Evolutionary conservation across 371 early-diverging fungal genomes (phyloP).

Genomic region (Apophysomyces elegans): DNA sequence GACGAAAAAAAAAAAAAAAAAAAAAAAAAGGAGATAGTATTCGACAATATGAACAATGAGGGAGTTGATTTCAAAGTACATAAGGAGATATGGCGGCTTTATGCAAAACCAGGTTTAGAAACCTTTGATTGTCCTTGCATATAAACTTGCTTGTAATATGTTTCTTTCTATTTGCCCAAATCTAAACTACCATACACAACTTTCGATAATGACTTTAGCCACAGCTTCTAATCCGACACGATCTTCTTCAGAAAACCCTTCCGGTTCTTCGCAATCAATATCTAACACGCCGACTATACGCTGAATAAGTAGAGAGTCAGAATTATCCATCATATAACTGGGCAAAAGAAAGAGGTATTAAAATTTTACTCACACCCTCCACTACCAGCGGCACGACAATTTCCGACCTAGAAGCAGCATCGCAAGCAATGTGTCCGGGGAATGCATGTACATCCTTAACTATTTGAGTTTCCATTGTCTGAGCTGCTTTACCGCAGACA

Average conservation of each 20-base stretch:
- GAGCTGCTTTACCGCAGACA: slow-evolving; percentile 88
- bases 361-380: slow-evolving; percentile 43
- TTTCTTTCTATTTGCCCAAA: slow-evolving; percentile 6
- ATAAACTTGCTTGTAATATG: neutral
- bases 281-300: slow-evolving; percentile 83
- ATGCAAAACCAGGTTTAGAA: slow-evolving; percentile 10
- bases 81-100: slow-evolving; percentile 10
- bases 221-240: slow-evolving; percentile 72
- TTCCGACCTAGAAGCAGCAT: slow-evolving; percentile 86
- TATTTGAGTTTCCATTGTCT: slow-evolving; percentile 54
- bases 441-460: slow-evolving; percentile 84
- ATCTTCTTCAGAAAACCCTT: slow-evolving; percentile 83
- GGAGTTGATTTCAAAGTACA: slow-evolving; percentile 11
- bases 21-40: slow-evolving; percentile 4
- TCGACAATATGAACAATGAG: slow-evolving; percentile 7
- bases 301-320: slow-evolving; percentile 26
- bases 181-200: slow-evolving; percentile 59
- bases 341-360: no score
- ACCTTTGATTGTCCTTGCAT: slow-evolving; percentile 7
- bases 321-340: neutral
- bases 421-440: slow-evolving; percentile 93
- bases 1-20: slow-evolving; percentile 3
- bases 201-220: slow-evolving; percentile 63
- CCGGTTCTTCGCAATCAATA: slow-evolving; percentile 76
- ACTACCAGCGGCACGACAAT: slow-evolving; percentile 85